A percentile compares a stretch with the other conserved stretches of the same genome.
Conservation (phyloP, 768 basidiomycete species). For the Leucosporidium scottii region DNA sequence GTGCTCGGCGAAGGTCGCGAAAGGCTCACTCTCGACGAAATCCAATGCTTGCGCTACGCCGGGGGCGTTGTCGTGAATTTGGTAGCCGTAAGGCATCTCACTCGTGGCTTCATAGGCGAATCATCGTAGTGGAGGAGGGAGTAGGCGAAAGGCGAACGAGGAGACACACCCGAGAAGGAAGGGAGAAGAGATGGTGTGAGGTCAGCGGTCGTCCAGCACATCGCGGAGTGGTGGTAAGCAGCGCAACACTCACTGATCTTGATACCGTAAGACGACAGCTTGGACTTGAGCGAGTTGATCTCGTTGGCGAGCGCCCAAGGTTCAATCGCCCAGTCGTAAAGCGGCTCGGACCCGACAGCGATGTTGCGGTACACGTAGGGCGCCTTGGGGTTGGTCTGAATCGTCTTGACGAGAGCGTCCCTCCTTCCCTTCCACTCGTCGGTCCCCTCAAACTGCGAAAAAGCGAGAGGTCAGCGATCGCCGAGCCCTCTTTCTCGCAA, state of each 20-base stretch:
- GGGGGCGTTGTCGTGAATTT: background rate
- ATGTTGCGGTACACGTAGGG: slow-evolving; percentile 22
- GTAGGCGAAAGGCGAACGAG: too few relatives aligned
- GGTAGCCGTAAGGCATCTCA: background rate
- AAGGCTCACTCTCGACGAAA: background rate
- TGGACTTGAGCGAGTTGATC: background rate
- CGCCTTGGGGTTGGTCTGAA: slow-evolving; percentile 11
- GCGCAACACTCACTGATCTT: background rate
- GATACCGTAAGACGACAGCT: background rate
- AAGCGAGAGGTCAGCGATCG: too few relatives aligned
- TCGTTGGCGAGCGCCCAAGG: background rate
- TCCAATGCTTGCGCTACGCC: background rate
- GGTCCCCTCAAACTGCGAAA: slow-evolving; percentile 6
- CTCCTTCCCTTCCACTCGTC: slow-evolving; percentile 6
- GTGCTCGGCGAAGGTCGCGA: too few relatives aligned
- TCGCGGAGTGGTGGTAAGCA: background rate
- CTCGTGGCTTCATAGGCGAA: background rate
- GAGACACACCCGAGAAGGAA: too few relatives aligned
- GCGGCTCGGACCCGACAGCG: slow-evolving; percentile 15
- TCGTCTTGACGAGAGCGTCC: slow-evolving; percentile 11
- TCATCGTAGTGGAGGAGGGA: too few relatives aligned
- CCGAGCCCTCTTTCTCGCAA: too few relatives aligned
- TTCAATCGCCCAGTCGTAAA: slow-evolving; percentile 9
- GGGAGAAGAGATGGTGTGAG: too few relatives aligned
- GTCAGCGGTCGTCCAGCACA: background rate